Evolutionary conservation across 129 eudicot genomes (phyloP), one percentile per base, ranked within the genome.

Genomic region (Centrapalus pauciflorus): DNA sequence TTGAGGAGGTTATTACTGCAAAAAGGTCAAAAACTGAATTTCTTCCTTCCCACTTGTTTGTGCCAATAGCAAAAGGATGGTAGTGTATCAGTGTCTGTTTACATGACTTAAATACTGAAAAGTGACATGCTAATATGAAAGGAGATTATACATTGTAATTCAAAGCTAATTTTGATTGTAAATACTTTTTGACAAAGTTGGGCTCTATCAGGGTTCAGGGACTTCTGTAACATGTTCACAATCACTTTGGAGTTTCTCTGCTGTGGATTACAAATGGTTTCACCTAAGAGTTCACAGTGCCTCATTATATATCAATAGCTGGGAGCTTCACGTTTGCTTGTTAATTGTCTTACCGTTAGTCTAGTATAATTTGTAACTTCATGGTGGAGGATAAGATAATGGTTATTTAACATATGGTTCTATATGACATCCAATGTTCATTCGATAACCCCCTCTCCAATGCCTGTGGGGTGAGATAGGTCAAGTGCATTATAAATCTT

Each of bases 1-100:
- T 25, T 24, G 57, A 71, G 52, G 45, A 74, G 67, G 54, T 67
- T 66, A 56, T 50, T 46, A 9, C 24, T 24, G 21, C 34, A 37
- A 49, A 38, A 38, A 64, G 34, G 56, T 54, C 49, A 40, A 52
- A 73, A 27, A 3, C n/a, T n/a, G 37, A 56, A 6, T 45, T 24
- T 45, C 33, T 50, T 37, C 17, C 72, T 50, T 66, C 24, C 51
- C 52, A 21, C 13, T 20, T 66, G 37, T 63, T 21, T 38, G 40
- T 56, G 34, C 51, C 51, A 45, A 7, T 63, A 40, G 2, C 62
- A 34, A 21, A 40, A 67, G 21, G 58, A 21, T 66, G 27, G 49
- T 23, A 27, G 63, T 34, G 34, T 33, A 34, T 21, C 34, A 43
- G 35, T 28, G 14, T 43, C 24, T 25, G 3, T 41, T 63, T 7